phyloP scores from a whole-genome alignment of 345 rosid species.

The Abelmoschus esculentus region DNA sequence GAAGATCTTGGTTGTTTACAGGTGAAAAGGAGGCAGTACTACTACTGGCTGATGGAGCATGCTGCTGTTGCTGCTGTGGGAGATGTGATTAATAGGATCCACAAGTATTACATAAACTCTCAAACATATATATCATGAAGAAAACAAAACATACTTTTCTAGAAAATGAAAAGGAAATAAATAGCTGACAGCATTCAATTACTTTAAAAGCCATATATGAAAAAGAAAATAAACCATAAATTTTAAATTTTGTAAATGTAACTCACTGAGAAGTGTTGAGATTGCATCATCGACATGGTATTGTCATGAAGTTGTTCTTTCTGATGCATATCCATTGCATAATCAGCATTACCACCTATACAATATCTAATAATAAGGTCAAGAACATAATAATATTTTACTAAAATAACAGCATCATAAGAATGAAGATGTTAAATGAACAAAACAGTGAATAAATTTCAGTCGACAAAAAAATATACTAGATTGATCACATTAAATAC shows the following conservation, averaged over 20 bases:
- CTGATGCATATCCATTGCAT: conserved; percentile 83
- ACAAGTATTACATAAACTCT: conserved; percentile 9
- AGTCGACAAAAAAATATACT: neutral
- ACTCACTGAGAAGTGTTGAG: conserved; percentile 95
- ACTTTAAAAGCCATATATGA: neutral
- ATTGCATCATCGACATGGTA: conserved; percentile 92
- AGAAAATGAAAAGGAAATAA: neutral
- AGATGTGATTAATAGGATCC: conserved; percentile 83
- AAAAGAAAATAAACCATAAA: conserved; percentile 1
- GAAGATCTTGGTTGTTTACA: conserved; percentile 62
- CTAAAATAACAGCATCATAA: neutral
- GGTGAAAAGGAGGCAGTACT: conserved; percentile 52
- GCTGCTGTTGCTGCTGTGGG: conserved; percentile 82
- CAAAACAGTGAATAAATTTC: neutral
- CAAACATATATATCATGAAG: neutral
- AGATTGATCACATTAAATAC: neutral
- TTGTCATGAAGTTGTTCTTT: conserved; percentile 95
- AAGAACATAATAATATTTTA: conserved; percentile 12
- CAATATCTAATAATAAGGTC: conserved; percentile 31
- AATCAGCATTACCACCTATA: conserved; percentile 94
- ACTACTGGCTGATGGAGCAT: conserved; percentile 70
- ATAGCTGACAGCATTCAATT: neutral
- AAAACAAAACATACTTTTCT: neutral
- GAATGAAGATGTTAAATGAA: neutral
- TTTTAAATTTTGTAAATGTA: conserved; percentile 2